Base-by-base conservation (phyloP, 2,329 filamentous ascomycete genomes). In the Paraphoma sp. region DNA sequence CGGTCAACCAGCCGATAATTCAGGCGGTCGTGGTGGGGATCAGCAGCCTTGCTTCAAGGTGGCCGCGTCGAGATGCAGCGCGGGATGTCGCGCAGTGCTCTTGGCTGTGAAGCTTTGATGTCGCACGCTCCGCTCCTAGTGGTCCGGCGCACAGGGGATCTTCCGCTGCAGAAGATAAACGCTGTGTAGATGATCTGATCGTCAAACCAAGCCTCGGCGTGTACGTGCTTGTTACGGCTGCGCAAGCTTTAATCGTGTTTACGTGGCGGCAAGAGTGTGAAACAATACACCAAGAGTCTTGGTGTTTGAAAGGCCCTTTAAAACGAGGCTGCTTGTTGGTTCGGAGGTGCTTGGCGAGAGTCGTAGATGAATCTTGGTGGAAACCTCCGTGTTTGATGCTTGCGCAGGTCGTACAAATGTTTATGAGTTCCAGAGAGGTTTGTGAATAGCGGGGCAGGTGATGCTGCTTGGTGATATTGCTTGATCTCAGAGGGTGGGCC, bases 31-130 rank as follows among this genome's bases (percentile, higher is more conserved):
- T 48, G 28, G 33, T 23, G 33, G 14, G 50, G 44, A 52, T 28
- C 50, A 16, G 14, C 23, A 42, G 43, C 18, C n/a, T 46, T 23
- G 50, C 50, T 28, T 52, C 16, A 29, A 8, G 31, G 33, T 36
- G 14, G 33, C 36, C 11, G 36, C 6, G 42, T 52, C 9, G 50
- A 58, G 65, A 60, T 68, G 64, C 59, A 62, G 70, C 65, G 69
- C 60, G 69, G 71, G 66, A 69, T 67, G 71, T 72, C 62, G 67
- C 72, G 54, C 46, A 59, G 59, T 51, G 48, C 16, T 51, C 66
- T 67, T 69, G 66, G 66, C 61, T 52, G 44, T 51, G 56, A 53
- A 54, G 55, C 59, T 62, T 51, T 57, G 51, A 41, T 44, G 44
- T 52, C 47, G 56, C 51, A 46, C 55, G 47, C 45, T 51, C 48